Conservation (phyloP, 345 rosid species). For the thale cress (Arabidopsis thaliana) region TAIR10.1 NC_003076.8:571501-572000, state of each 20-base stretch:
- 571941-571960: too few species aligned
- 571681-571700: too few species aligned
- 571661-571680: too few species aligned
- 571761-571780: too few species aligned
- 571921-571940: background rate
- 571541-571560: background rate
- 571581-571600: background rate
- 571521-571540: background rate
- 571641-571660: too few species aligned
- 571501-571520: conserved; percentile 32
- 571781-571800: too few species aligned
- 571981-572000: background rate
- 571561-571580: background rate
- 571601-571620: background rate
- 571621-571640: too few species aligned
- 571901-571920: conserved; percentile 23
- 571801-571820: too few species aligned
- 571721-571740: too few species aligned
- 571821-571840: too few species aligned
- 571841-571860: background rate
- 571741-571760: too few species aligned
- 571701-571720: too few species aligned
- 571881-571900: conserved; percentile 32
- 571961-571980: background rate
- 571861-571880: conserved; percentile 33